Percentiles rank a stretch among this genome's conserved stretches.
phyloP scores from a whole-genome alignment of 257 asterid species.

The Thymus mandschuricus region DNA sequence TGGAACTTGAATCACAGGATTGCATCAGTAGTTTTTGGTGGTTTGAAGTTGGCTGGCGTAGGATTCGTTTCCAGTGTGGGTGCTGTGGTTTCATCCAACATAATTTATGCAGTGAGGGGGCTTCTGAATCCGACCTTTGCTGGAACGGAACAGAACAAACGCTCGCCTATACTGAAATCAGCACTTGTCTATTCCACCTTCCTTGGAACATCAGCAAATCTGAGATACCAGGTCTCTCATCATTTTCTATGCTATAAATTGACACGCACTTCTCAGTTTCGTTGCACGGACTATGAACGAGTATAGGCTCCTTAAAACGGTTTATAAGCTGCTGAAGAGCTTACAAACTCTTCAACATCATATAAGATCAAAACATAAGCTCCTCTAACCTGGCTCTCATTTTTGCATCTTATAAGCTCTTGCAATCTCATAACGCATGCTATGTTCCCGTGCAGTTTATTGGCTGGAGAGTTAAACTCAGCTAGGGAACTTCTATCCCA shows the following conservation, averaged over 20 bases:
- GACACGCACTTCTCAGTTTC: too few relatives aligned
- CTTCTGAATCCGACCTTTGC: constrained; percentile 59
- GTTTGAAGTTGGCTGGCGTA: constrained; percentile 84
- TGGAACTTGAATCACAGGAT: constrained; percentile 86
- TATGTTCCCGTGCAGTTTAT: not conserved
- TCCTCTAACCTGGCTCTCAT: too few relatives aligned
- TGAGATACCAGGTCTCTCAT: constrained; percentile 79
- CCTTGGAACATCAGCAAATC: constrained; percentile 89
- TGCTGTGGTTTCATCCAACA: constrained; percentile 88
- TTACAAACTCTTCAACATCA: too few relatives aligned
- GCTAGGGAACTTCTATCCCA: constrained; percentile 49
- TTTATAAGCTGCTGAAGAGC: too few relatives aligned
- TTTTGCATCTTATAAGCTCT: not conserved
- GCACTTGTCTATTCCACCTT: constrained; percentile 73
- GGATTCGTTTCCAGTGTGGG: constrained; percentile 97
- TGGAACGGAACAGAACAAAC: constrained; percentile 50
- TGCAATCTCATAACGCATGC: not conserved
- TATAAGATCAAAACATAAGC: too few relatives aligned
- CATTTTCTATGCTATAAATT: not conserved
- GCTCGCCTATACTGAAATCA: constrained; percentile 88
- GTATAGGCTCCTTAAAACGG: too few relatives aligned
- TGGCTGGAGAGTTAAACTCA: constrained; percentile 53
- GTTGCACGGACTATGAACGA: too few relatives aligned
- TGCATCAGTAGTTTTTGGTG: constrained; percentile 86
- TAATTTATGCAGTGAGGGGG: constrained; percentile 53